Evolutionary conservation across 2,329 filamentous ascomycete species (phyloP), one percentile per base, ranked within the genome.

Genomic region (Diaporthe citrichinensis): DNA sequence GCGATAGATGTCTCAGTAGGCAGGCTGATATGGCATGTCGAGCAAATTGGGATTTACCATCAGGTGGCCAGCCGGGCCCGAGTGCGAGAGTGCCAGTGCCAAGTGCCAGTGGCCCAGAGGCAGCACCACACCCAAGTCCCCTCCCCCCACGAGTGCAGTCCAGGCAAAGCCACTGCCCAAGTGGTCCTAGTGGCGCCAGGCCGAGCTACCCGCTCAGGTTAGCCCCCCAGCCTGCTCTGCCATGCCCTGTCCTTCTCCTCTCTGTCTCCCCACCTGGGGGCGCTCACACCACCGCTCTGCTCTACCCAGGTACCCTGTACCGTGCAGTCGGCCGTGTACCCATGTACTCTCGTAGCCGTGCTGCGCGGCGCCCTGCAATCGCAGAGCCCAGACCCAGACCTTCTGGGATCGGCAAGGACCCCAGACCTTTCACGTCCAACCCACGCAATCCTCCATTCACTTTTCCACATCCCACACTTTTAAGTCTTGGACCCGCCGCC

Each of bases 401-500:
- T 68, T 68, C 62, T 68, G 62, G 62, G 62, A 68, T 68, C 62
- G 62, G 62, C 62, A 53, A 62, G 59, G 59, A 73, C 57, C 71
- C 71, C 71, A 73, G 71, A 65, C 71, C 71, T 73, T 72, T 55
- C 71, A 65, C 58, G 36, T 73, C 58, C 71, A 73, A 55, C 58
- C 71, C 71, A 73, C 58, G 71, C 58, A 57, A 62, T 71, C 71
- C 71, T 73, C 71, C 71, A 73, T 62, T 68, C 62, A 53, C 62
- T 53, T 73, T 72, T 73, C 71, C 71, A 73, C 46, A 73, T 73
- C 46, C 71, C 71, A 73, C 71, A 73, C 57, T 65, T 73, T 73
- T 73, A 73, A 73, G 58, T 73, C 44, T 62, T 73, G 59, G 71
- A 73, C 71, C 71, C 71, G 71, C 71, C 44, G 57, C 71, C 59